A percentile compares a stretch with the other conserved stretches of the same genome.
Evolutionary conservation across 192 early-diverging fungal genomes (phyloP).

Genomic region (Mortierella hygrophila): DNA sequence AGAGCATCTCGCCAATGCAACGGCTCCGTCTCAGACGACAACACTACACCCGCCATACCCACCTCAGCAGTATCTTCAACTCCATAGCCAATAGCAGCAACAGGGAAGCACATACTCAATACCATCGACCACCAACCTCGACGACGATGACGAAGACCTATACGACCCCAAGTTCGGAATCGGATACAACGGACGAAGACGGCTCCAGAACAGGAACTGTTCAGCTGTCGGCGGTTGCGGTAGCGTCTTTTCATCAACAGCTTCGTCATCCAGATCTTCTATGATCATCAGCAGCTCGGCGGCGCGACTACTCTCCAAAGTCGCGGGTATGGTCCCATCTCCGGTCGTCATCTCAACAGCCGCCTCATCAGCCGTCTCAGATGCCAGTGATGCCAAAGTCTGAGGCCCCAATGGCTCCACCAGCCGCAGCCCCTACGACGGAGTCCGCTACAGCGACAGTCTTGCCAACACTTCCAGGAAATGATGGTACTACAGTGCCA

Average conservation of each 20-base stretch:
- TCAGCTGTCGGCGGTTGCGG: neutral
- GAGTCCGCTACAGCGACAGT: neutral
- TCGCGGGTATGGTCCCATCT: conserved; percentile 3
- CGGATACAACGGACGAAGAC: conserved; percentile 19
- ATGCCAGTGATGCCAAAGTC: neutral
- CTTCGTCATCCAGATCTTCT: neutral
- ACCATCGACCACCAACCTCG: neutral
- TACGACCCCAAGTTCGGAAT: conserved; percentile 50
- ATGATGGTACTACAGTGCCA: too few species aligned
- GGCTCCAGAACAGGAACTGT: neutral
- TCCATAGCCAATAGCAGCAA: too few species aligned
- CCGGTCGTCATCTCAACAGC: conserved; percentile 14
- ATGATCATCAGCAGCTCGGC: neutral
- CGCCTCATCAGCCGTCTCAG: neutral
- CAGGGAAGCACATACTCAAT: too few species aligned
- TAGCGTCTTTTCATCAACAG: neutral
- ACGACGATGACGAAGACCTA: conserved; percentile 26
- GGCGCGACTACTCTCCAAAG: neutral
- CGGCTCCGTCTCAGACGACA: neutral
- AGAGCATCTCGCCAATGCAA: neutral
- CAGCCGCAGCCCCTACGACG: neutral
- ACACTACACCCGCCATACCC: neutral
- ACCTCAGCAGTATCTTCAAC: neutral
- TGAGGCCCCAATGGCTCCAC: neutral
- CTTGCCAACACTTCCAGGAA: neutral